These are phyloP conservation scores for Cenchrus americanus DNA, from an alignment of 176 grass and related monocot genomes.

Conservation along the genomic window DNA sequence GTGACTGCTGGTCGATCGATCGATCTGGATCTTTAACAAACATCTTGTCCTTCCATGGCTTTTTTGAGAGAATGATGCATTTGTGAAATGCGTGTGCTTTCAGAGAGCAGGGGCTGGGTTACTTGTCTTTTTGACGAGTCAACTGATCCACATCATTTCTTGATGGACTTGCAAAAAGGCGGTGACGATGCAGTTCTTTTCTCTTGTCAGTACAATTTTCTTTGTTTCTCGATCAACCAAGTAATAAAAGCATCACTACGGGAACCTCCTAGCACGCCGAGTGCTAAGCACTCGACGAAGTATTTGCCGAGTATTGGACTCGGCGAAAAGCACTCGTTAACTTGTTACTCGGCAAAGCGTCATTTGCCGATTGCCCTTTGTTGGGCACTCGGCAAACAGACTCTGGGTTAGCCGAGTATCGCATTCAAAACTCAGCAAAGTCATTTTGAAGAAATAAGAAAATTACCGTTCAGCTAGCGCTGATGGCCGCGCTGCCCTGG, in stretches of 20 bases:
- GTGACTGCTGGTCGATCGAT: slow-evolving; percentile 1
- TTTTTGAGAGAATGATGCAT: not conserved
- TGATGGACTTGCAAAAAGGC: slow-evolving; percentile 10
- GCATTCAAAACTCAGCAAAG: no score
- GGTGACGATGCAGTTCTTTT: not conserved
- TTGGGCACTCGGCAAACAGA: no score
- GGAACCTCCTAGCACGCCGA: no score
- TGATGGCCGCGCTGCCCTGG: no score
- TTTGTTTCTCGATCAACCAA: not conserved
- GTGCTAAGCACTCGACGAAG: no score
- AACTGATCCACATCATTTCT: slow-evolving; percentile 4
- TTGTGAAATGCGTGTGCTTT: not conserved
- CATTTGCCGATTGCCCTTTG: no score
- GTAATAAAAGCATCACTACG: not conserved
- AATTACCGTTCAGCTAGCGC: no score
- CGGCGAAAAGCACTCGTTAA: no score
- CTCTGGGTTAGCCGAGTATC: no score
- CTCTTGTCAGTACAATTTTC: not conserved
- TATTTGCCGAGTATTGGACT: no score
- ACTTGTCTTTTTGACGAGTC: slow-evolving; percentile 12
- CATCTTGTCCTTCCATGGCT: slow-evolving; percentile 33
- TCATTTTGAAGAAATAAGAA: no score
- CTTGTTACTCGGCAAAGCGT: no score
- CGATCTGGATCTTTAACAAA: slow-evolving; percentile 8
- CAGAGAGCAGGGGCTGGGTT: not conserved